Percentiles rank a stretch among this genome's conserved stretches.
Evolutionary conservation across 441 rosid species (phyloP).

Genomic region (Populus tomentosa): DNA sequence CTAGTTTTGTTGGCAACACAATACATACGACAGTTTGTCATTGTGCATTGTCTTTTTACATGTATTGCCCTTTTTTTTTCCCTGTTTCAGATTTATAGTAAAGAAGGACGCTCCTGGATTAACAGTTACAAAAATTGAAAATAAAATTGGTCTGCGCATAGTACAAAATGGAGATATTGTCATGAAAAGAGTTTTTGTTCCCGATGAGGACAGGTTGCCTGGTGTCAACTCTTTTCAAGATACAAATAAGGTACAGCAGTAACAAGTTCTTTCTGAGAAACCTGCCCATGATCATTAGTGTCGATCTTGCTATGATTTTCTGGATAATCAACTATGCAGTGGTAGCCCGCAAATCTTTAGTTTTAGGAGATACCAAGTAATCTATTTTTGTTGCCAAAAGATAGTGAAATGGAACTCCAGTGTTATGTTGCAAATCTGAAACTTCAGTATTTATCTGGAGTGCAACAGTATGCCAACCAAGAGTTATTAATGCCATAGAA

Average conservation of each 20-base stretch:
- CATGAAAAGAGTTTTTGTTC: constrained; percentile 69
- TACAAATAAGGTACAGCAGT: constrained; percentile 67
- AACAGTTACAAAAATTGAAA: constrained; percentile 73
- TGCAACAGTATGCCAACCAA: background rate
- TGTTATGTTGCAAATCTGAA: background rate
- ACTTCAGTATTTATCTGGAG: background rate
- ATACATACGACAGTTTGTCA: background rate
- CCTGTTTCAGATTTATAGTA: constrained; percentile 60
- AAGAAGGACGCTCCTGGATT: constrained; percentile 90
- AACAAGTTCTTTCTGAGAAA: constrained; percentile 4
- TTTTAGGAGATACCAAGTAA: background rate
- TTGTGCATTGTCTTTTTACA: constrained; percentile 3
- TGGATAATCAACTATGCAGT: background rate
- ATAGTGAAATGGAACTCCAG: background rate
- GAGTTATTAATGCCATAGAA: background rate
- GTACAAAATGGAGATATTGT: constrained; percentile 97
- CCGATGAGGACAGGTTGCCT: constrained; percentile 84
- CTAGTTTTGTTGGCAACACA: background rate
- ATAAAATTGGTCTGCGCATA: constrained; percentile 88
- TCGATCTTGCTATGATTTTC: background rate
- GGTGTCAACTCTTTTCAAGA: constrained; percentile 92
- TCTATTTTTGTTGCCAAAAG: background rate
- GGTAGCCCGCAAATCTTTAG: background rate
- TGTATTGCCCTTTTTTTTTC: constrained; percentile 2
- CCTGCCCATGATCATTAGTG: background rate